Conservation (phyloP, 495 filamentous ascomycete species). For the Aspergillus campestris region DNA sequence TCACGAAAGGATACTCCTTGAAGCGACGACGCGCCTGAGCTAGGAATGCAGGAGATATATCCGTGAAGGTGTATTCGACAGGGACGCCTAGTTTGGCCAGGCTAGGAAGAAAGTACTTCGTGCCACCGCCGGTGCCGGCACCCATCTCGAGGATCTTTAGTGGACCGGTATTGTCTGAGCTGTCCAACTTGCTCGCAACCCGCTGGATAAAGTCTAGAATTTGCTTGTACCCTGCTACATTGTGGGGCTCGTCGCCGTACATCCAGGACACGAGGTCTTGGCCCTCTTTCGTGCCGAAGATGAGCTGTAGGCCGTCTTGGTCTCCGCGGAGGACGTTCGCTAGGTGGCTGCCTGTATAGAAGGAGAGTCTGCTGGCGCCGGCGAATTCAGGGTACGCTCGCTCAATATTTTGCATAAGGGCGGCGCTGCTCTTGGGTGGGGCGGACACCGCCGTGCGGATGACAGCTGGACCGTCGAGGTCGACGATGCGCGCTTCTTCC, state of each 20-base stretch:
- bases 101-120: slow-evolving; percentile 25
- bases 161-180: slow-evolving; percentile 3
- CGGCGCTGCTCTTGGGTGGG: slow-evolving; percentile 24
- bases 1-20: slow-evolving; percentile 37
- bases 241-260: slow-evolving; percentile 37
- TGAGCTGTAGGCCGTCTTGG: slow-evolving; percentile 37
- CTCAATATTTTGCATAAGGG: slow-evolving; percentile 29
- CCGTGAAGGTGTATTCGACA: slow-evolving; percentile 44
- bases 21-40: slow-evolving; percentile 28
- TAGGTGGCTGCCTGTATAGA: slow-evolving; percentile 33
- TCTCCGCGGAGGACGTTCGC: slow-evolving; percentile 35
- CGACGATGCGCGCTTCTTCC: slow-evolving; percentile 33
- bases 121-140: slow-evolving; percentile 39
- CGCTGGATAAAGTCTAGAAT: slow-evolving; percentile 36
- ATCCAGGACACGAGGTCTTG: slow-evolving; percentile 35
- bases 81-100: slow-evolving; percentile 27
- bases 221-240: slow-evolving; percentile 28
- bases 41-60: slow-evolving; percentile 37
- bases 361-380: slow-evolving; percentile 31
- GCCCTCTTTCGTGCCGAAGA: slow-evolving; percentile 40
- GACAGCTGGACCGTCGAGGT: slow-evolving; percentile 20
- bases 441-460: slow-evolving; percentile 30
- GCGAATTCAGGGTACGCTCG: slow-evolving; percentile 27
- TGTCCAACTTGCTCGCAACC: slow-evolving; percentile 17
- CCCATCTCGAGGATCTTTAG: slow-evolving; percentile 40